These are phyloP conservation scores for Skeletonema costatum DNA, from an alignment of 108 stramenopile species.

Conservation along the genomic window DNA sequence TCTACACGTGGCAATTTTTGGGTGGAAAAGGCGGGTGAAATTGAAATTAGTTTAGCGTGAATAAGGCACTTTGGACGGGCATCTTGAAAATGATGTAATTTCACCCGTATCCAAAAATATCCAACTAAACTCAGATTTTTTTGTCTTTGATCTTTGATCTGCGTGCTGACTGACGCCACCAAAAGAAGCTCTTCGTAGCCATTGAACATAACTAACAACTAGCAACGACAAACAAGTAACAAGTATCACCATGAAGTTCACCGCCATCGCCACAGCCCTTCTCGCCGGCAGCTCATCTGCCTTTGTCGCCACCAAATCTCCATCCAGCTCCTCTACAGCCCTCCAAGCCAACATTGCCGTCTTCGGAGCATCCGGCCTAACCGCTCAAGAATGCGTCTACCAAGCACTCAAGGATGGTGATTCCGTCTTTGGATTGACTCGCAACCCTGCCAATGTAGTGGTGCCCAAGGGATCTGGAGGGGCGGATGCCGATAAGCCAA, in stretches of 20 bases:
- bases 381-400: constrained; percentile 84
- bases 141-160: no score
- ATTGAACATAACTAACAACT: no score
- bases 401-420: constrained; percentile 89
- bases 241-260: constrained; percentile 25
- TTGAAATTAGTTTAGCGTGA: no score
- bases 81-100: no score
- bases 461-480: constrained; percentile 87
- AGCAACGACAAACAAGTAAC: no score
- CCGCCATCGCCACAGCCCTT: constrained; percentile 11
- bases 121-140: no score
- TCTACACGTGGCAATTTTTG: no score
- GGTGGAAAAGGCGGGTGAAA: no score
- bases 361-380: constrained; percentile 91
- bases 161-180: no score
- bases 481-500: constrained; percentile 69
- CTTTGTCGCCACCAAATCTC: constrained; percentile 4
- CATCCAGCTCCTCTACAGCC: neutral
- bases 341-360: constrained; percentile 80
- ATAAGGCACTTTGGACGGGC: no score
- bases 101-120: no score
- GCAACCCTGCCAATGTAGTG: constrained; percentile 79
- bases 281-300: constrained; percentile 31
- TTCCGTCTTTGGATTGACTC: constrained; percentile 83
- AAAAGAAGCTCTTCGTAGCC: neutral